These are phyloP conservation scores for Gossypium lobatum DNA, from an alignment of 441 rosid species.

Conservation along the genomic window DNA sequence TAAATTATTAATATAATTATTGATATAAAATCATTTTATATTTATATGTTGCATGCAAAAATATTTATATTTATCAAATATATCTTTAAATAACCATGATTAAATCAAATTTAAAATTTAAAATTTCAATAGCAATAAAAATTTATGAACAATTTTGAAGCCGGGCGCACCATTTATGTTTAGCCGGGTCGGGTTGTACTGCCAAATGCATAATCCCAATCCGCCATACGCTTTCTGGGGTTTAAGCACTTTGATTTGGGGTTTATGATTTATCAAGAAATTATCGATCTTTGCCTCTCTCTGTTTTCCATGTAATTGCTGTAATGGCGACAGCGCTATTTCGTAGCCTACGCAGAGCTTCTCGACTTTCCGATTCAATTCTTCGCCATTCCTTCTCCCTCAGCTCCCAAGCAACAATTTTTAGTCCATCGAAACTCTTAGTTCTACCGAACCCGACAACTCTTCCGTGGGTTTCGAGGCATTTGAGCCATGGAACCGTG, in stretches of 20 bases:
- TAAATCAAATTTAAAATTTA: no score
- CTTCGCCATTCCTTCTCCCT: conserved; percentile 2
- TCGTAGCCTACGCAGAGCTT: conserved; percentile 27
- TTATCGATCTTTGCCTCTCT: neutral
- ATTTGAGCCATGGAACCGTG: conserved; percentile 58
- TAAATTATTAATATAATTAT: no score
- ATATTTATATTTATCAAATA: no score
- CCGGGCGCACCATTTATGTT: neutral
- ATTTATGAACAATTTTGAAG: no score
- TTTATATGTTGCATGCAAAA: no score
- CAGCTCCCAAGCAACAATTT: conserved; percentile 26
- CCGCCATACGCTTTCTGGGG: neutral
- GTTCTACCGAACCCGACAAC: conserved; percentile 14
- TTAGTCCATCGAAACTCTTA: conserved; percentile 11
- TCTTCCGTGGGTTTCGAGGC: conserved; percentile 37
- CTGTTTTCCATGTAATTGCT: neutral
- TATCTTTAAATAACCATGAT: no score
- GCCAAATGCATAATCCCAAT: neutral
- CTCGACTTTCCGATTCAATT: conserved; percentile 20
- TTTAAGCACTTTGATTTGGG: neutral
- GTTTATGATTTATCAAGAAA: neutral
- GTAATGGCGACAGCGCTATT: conserved; percentile 29
- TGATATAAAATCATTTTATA: no score
- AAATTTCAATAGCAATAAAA: no score
- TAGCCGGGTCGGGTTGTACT: neutral